Evolutionary conservation across 2,329 filamentous ascomycete genomes (phyloP).

Genomic region (Monilinia aucupariae): DNA sequence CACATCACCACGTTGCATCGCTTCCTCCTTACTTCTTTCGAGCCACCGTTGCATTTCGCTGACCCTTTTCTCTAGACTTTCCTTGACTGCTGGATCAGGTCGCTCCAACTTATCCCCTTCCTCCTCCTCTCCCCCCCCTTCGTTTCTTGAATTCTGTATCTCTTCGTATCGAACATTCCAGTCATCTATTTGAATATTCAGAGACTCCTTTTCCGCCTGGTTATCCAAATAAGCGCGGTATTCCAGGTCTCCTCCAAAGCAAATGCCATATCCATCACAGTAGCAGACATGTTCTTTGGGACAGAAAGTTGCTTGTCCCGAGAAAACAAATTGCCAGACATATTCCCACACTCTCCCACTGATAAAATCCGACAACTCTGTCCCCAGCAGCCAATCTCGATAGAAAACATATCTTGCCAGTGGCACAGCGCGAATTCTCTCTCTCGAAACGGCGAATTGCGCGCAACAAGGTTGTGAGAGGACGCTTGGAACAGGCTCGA

Average conservation of each 20-base stretch:
- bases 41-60: conserved; percentile 21
- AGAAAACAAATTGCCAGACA: conserved; percentile 61
- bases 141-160: neutral
- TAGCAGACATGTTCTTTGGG: conserved; percentile 31
- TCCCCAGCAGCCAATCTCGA: conserved; percentile 55
- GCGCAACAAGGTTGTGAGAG: conserved; percentile 56
- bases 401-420: conserved; percentile 50
- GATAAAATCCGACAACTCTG: conserved; percentile 47
- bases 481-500: conserved; percentile 39
- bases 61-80: conserved; percentile 21
- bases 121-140: neutral
- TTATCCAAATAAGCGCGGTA: conserved; percentile 19
- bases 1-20: conserved; percentile 26
- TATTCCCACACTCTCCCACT: conserved; percentile 60
- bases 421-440: conserved; percentile 45
- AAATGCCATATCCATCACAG: conserved; percentile 34
- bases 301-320: conserved; percentile 40
- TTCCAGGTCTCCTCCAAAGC: conserved; percentile 31
- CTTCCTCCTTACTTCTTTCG: conserved; percentile 17
- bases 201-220: neutral
- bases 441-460: conserved; percentile 56
- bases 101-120: neutral
- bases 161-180: neutral
- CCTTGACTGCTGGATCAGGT: conserved; percentile 19
- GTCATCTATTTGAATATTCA: neutral